Base-by-base conservation (phyloP, 345 rosid species). In the Bruguiera sexangula region DNA sequence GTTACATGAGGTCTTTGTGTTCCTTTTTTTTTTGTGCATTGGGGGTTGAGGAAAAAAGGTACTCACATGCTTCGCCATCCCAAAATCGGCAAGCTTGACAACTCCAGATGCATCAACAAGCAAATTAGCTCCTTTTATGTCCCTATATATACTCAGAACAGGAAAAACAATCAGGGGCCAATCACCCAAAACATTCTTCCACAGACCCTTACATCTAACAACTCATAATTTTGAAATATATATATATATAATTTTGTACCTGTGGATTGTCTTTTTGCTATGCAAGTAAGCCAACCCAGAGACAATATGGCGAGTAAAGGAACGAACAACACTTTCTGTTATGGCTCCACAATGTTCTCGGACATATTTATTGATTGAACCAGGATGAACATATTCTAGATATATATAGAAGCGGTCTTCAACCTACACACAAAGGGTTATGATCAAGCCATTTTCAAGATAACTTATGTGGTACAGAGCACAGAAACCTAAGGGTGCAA, bases 21-120 rank as follows among this genome's bases (percentile, higher is more conserved):
- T 24, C 29, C 31, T 22, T 1, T 55, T 39, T 43, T 13, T 13
- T 13, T 43, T 3, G 1, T 11, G 48, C 4, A 3, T 2, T 10
- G 0, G 48, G 48, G 48, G 48, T 43, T 13, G 4, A 39, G 62
- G 30, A 30, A 52, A 68, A 46, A 11, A 16, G 63, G 18, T 60
- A 81, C 93, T 88, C 77, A 95, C 99, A 72, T 86, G 99, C 82
- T 95, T 95, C 48, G 99, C 89, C 99, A 88, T 95, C 80, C 99
- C 99, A 76, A 95, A 95, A 74, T 92, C 97, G 10, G 96, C 96
- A 65, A 95, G 96, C 83, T 95, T 95, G 62, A 95, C 97, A 51
- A 90, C 93, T 22, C 99, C 99, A 66, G 76, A 83, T 69, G 99
- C 96, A 84, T 95, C 94, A 62, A 95, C 99, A 65, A 95, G 99